Evolutionary conservation across 202 grass and related monocot species (phyloP).

Genomic region (Schoenoplectus triqueter): DNA sequence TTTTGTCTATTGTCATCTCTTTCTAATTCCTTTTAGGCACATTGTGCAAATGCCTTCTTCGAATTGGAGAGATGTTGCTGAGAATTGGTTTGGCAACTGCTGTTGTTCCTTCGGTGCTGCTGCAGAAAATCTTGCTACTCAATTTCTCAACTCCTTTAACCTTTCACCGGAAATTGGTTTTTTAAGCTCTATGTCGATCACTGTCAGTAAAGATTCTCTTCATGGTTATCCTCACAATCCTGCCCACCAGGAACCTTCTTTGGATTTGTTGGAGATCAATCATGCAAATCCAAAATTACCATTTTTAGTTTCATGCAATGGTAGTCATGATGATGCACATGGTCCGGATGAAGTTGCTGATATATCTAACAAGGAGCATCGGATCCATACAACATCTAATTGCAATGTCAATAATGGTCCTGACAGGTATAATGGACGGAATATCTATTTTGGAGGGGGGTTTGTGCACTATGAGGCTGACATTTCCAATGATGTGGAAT

Average conservation of each 20-base stretch:
- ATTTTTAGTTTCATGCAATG: slow-evolving; percentile 43
- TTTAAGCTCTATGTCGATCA: slow-evolving; percentile 63
- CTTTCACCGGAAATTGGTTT: slow-evolving; percentile 59
- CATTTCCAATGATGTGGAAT: slow-evolving; percentile 67
- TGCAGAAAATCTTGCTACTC: slow-evolving; percentile 68
- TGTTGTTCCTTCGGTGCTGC: slow-evolving; percentile 90
- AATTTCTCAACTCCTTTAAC: slow-evolving; percentile 66
- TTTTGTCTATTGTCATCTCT: background rate
- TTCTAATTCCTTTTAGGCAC: slow-evolving; percentile 45
- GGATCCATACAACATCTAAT: background rate
- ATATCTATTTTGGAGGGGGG: slow-evolving; percentile 77
- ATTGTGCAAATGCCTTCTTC: slow-evolving; percentile 91
- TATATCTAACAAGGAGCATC: background rate
- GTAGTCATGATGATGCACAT: slow-evolving; percentile 45
- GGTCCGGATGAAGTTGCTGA: slow-evolving; percentile 40
- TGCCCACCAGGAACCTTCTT: background rate
- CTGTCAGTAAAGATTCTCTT: slow-evolving; percentile 67
- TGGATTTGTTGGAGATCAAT: background rate
- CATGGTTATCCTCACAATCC: slow-evolving; percentile 32
- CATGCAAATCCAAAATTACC: background rate
- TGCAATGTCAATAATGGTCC: background rate
- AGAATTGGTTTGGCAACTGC: slow-evolving; percentile 97
- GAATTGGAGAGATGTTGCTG: slow-evolving; percentile 83
- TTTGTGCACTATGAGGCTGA: slow-evolving; percentile 74
- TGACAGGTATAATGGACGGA: slow-evolving; percentile 23